Base-by-base conservation (phyloP, 2,329 filamentous ascomycete species). In the Alternaria postmessia region DNA sequence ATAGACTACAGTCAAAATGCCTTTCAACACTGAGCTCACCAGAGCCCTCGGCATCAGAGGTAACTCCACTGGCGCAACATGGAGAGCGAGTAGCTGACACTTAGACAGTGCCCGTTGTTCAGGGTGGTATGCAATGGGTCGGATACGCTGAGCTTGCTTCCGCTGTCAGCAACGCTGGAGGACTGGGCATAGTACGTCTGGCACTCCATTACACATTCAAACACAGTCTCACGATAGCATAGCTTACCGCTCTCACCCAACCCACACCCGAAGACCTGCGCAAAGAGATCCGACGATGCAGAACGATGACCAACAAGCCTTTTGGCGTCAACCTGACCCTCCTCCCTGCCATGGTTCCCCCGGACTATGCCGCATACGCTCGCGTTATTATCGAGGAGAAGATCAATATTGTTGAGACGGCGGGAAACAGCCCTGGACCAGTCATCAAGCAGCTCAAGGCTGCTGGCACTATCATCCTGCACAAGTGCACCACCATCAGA, bases 261-360 rank as follows among this genome's bases (percentile, higher is more conserved):
- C 92, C 95, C 34, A 91, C 91, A 16, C 94, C 95, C 48, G 92
- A 93, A 79, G 93, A 92, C 76, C 89, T 99, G 57, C 93, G 94
- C 79, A 91, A 92, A 75, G 95, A 99, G 83, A 99, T 99, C 81
- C 90, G 87, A 65, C 89, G 88, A 81, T 96, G 92, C 85, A 90
- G 89, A 70, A 87, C 85, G 66, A 88, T 98, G 83, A 95, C 92
- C 58, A 83, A 84, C 64, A 86, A 88, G 66, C 92, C 92, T 18
- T 98, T 99, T 79, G 95, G 86, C 74, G 94, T 98, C 72, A 99
- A 99, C 82, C 87, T 98, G 69, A 99, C 95, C 8, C 89, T 98
- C 63, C 89, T 98, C 46, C 95, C 95, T 28, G 87, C 94, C 57
- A 87, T 98, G 71, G 89, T 93, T 9, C 93, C 95, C 7, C 95